Conservation (phyloP, 148 eudicot genomes). For the Rheum nobile region DNA sequence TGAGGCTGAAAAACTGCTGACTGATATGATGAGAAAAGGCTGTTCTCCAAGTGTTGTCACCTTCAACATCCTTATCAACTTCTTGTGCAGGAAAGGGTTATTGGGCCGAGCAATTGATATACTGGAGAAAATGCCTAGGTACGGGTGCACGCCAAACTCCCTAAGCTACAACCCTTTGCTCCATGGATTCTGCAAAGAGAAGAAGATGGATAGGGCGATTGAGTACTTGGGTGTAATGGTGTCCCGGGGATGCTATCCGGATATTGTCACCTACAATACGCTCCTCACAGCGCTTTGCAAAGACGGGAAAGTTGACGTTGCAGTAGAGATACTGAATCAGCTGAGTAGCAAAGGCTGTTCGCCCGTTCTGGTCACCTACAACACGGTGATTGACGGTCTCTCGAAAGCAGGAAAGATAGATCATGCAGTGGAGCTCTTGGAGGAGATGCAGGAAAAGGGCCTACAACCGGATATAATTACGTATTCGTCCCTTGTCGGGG, state of each 20-base stretch:
- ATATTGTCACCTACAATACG: constrained; percentile 68
- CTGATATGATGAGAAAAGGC: constrained; percentile 54
- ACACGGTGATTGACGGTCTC: constrained; percentile 53
- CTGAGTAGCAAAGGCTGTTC: constrained; percentile 49
- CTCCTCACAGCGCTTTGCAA: constrained; percentile 57
- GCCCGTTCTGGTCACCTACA: constrained; percentile 57
- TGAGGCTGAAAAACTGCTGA: constrained; percentile 47
- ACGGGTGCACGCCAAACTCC: constrained; percentile 59
- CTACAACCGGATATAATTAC: constrained; percentile 48
- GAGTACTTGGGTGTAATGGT: constrained; percentile 60
- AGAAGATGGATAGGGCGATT: constrained; percentile 57
- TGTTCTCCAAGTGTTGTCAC: constrained; percentile 59
- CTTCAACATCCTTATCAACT: constrained; percentile 59
- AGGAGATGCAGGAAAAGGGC: constrained; percentile 43
- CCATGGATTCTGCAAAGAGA: constrained; percentile 64
- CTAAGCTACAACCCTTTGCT: constrained; percentile 59
- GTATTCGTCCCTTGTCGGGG: constrained; percentile 37
- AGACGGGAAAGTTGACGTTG: constrained; percentile 58
- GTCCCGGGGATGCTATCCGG: constrained; percentile 60
- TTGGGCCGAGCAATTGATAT: constrained; percentile 58
- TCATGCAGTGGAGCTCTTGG: constrained; percentile 31
- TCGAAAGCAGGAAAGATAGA: constrained; percentile 40
- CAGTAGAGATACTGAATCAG: constrained; percentile 47
- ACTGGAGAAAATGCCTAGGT: constrained; percentile 45
- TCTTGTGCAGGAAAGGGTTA: constrained; percentile 49